A percentile compares a stretch with the other conserved stretches of the same genome.
These are phyloP conservation scores for Endoconidiophora laricicola DNA, from an alignment of 2,329 filamentous ascomycete species.

Conservation along the genomic window DNA sequence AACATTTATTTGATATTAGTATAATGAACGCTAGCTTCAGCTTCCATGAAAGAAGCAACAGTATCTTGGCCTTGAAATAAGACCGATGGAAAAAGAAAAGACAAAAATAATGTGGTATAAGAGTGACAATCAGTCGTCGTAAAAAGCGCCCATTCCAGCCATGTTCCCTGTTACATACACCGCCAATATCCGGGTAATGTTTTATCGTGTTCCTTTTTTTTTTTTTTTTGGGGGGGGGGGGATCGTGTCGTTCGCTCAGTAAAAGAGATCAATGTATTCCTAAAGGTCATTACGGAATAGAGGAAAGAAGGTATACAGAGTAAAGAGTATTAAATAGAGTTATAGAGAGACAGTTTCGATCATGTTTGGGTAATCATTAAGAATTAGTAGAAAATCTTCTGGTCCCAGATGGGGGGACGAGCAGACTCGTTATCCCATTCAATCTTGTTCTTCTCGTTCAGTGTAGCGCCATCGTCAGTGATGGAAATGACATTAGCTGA, in stretches of 20 bases:
- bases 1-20: too few species aligned
- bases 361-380: too few species aligned
- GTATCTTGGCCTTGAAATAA: not conserved
- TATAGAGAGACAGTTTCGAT: too few species aligned
- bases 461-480: conserved; percentile 57
- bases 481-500: conserved; percentile 57
- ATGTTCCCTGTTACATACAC: not conserved
- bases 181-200: too few species aligned
- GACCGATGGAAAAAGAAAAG: not conserved
- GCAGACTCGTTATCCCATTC: conserved; percentile 26
- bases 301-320: not conserved
- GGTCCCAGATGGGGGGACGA: conserved; percentile 27
- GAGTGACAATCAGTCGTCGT: not conserved
- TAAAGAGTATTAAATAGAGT: not conserved
- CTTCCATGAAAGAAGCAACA: not conserved
- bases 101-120: conserved; percentile 2
- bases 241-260: too few species aligned
- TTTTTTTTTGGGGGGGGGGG: too few species aligned
- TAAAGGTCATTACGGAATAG: too few species aligned
- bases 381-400: conserved; percentile 28
- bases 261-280: too few species aligned
- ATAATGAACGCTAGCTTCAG: not conserved
- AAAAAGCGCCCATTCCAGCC: not conserved
- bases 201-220: too few species aligned
- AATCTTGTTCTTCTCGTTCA: conserved; percentile 46